Evolutionary conservation across 2,329 filamentous ascomycete species (phyloP), one percentile per base, ranked within the genome.

Genomic region (Pyrenophora tritici-repentis): DNA sequence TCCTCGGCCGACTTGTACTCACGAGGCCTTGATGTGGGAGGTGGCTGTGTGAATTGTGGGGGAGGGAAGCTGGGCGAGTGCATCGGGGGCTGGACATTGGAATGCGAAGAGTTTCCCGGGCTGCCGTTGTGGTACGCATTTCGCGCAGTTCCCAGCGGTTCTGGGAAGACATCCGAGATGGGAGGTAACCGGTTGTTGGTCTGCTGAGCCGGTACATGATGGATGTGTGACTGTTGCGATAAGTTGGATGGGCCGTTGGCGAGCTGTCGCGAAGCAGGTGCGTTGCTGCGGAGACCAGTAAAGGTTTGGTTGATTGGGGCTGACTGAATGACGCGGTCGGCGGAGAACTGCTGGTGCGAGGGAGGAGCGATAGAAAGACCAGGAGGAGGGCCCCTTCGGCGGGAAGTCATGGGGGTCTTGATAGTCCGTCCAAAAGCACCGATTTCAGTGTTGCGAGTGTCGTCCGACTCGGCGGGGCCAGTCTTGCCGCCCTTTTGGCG

Each of bases 1-100:
- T 99, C 94, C 73, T 99, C 94, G 10, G 94, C 94, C 3, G 93
- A 97, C 65, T 91, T 89, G 75, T 96, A 97, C 70, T 97, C 94
- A 50, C 93, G 84, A 9, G 86, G 80, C 53, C 93, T 85, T 16
- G 72, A 69, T 13, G 74, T 74, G 9, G 84, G 79, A 1, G 82
- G 83, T 6, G 78, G 75, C 40, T 81, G 64, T 46, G 76, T 70
- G 58, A 79, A 65, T 51, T 78, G 70, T 32, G 74, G 74, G 47
- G 80, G 83, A 22, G 86, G 85, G 61, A 91, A 89, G 53, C 87
- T 83, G 2, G 91, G 92, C 1, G 91, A 96, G 0, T 90, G 85
- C 49, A 94, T 78, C 1, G 89, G 87, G 1, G 84, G 86, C 42
- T 86, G 81, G 22, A 82, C 81, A 55, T 83, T 87, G 22, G 81